These are phyloP conservation scores for Fusarium acutatum DNA, from an alignment of 2,329 filamentous ascomycete species.

Conservation along the genomic window DNA sequence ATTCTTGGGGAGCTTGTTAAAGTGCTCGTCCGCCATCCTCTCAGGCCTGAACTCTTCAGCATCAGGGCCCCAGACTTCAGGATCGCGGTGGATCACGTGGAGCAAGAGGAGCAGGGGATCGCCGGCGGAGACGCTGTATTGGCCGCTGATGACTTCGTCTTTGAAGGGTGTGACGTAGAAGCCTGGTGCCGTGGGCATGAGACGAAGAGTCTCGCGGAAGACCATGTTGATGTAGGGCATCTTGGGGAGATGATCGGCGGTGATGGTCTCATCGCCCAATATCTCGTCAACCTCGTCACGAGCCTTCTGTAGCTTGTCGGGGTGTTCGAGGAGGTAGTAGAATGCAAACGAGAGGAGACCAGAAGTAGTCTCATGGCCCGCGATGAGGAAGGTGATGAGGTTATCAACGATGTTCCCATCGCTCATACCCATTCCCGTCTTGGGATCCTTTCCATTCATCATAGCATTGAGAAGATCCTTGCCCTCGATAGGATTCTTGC, in stretches of 20 bases:
- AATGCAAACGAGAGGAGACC: not conserved
- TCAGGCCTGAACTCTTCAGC: not conserved
- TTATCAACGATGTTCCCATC: not conserved
- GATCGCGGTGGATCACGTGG: slow-evolving; percentile 1
- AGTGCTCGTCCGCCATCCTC: slow-evolving; percentile 1
- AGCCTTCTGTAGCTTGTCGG: not conserved
- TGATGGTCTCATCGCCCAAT: not conserved
- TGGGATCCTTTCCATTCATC: not conserved
- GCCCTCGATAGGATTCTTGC: not conserved
- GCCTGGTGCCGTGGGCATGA: not conserved
- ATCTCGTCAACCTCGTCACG: not conserved
- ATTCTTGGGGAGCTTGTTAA: slow-evolving; percentile 4
- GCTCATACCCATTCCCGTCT: not conserved
- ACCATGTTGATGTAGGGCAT: slow-evolving; percentile 10
- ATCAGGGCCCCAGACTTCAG: not conserved
- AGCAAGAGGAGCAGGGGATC: not conserved
- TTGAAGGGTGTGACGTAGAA: not conserved
- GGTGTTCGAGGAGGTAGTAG: not conserved
- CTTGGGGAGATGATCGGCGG: not conserved
- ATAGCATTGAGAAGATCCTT: not conserved
- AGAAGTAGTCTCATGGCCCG: not conserved
- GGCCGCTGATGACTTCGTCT: not conserved
- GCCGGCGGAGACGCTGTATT: not conserved
- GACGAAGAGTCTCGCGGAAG: slow-evolving; percentile 3
- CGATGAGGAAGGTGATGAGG: slow-evolving; percentile 6